Base-by-base conservation (phyloP, 257 asterid genomes). In the Eustoma russellianum region DNA sequence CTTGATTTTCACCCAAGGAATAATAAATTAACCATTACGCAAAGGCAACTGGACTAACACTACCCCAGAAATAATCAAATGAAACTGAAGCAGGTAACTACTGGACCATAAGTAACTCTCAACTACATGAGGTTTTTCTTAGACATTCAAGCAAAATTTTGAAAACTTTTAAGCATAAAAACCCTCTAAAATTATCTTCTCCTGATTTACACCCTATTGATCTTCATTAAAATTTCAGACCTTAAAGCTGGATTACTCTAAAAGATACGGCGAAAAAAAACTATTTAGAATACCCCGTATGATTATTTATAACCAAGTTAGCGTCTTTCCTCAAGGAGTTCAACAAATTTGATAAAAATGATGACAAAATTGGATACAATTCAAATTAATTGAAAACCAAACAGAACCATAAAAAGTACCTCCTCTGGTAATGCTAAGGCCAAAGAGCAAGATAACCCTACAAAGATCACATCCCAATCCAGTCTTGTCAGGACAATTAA, bases 391-490 rank as follows among this genome's bases (percentile, higher is more conserved):
- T 24, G 3, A 47, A 52, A 15, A 40, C 14, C 4, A 28, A 46
- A 48, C 7, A 15, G 14, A 30, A 46, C 17, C 2, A 51, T 14
- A 55, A n/a, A 0, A 13, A 3, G 59, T 60, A 86, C 95, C 94
- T 78, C 83, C 91, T 70, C 74, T 81, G 11, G 73, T 72, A 73
- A 86, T 77, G 76, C 74, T 74, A 34, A 86, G 85, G 34, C 95
- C 95, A 61, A 75, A 83, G 35, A 70, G 78, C 64, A 86, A 59
- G 15, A 86, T 73, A 7, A 71, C 50, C 53, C 95, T 65, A 61
- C 83, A 80, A 3, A 86, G 78, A 66, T 86, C 94, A 69, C 94
- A 86, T 6, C 94, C 95, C 50, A 86, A 85, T 9, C 95, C 95
- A 55, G 88, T 81, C 66, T 83, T 86, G 59, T 86, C 95, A 0